A percentile compares a stretch with the other conserved stretches of the same genome.
These are phyloP conservation scores for Polyporus tsugae DNA, from an alignment of 1,284 basidiomycete genomes.

Conservation along the genomic window DNA sequence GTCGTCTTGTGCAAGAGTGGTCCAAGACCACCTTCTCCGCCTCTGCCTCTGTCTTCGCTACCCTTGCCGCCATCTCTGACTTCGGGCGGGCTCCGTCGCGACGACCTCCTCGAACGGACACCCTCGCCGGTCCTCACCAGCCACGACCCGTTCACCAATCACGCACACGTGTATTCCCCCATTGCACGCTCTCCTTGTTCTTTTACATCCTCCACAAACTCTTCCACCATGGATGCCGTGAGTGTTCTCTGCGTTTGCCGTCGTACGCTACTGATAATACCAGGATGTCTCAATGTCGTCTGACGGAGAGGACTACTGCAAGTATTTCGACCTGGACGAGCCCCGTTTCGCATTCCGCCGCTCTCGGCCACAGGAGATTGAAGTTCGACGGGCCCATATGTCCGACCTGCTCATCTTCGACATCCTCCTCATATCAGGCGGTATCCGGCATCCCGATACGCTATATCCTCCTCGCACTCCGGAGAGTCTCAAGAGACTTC, in stretches of 20 bases:
- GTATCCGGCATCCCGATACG: conserved; percentile 60
- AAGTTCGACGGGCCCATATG: conserved; percentile 66
- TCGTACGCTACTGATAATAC: neutral
- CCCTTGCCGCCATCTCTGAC: neutral
- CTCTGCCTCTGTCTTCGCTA: neutral
- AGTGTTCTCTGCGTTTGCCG: neutral
- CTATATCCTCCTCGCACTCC: conserved; percentile 75
- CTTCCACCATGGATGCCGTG: conserved; percentile 24
- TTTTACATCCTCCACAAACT: conserved; percentile 8
- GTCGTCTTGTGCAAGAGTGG: neutral
- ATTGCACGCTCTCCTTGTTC: conserved; percentile 3
- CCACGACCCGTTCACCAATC: neutral
- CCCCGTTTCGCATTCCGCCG: conserved; percentile 60
- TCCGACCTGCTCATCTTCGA: conserved; percentile 77
- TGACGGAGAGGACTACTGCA: conserved; percentile 34
- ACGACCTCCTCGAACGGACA: neutral
- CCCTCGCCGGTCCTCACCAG: neutral
- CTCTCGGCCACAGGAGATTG: conserved; percentile 59
- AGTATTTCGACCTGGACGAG: conserved; percentile 54
- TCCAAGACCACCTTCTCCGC: neutral
- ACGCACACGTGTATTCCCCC: conserved; percentile 15
- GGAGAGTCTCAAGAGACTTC: conserved; percentile 57
- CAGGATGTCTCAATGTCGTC: conserved; percentile 29
- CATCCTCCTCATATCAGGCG: conserved; percentile 71
- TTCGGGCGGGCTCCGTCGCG: neutral